Conservation (phyloP, 2,329 filamentous ascomycete genomes). For the Phaeosphaeria sp. region DNA sequence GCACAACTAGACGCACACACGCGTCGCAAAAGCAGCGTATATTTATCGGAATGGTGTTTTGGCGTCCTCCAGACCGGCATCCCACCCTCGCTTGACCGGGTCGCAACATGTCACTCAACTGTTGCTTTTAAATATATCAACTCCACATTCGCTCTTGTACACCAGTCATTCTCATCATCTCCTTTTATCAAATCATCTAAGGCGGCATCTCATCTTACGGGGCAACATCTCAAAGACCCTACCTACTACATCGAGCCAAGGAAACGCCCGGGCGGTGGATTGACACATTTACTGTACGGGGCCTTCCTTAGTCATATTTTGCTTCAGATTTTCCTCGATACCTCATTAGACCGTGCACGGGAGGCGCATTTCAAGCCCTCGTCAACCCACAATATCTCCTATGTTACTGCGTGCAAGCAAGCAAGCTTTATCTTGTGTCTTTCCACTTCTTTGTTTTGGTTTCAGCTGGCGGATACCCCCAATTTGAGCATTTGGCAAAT, state of each 20-base stretch:
- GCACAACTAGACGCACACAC: constrained; percentile 26
- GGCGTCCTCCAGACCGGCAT: constrained; percentile 32
- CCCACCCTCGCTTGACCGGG: constrained; percentile 32
- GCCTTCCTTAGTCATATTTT: background rate
- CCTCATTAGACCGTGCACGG: background rate
- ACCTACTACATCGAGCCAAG: background rate
- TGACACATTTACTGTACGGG: background rate
- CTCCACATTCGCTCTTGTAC: constrained; percentile 31
- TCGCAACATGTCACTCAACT: constrained; percentile 20
- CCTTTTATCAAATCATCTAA: constrained; percentile 29
- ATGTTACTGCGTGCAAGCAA: constrained; percentile 30
- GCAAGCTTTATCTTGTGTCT: background rate
- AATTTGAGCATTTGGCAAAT: constrained; percentile 42
- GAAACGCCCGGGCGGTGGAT: background rate
- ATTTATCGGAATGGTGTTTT: constrained; percentile 37
- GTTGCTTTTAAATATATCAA: constrained; percentile 22
- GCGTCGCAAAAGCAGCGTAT: constrained; percentile 35
- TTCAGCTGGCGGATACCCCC: constrained; percentile 40
- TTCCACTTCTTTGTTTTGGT: background rate
- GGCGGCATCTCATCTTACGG: background rate
- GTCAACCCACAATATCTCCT: constrained; percentile 6
- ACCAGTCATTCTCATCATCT: constrained; percentile 17
- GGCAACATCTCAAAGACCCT: constrained; percentile 25
- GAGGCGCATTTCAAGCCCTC: constrained; percentile 10
- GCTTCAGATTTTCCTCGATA: constrained; percentile 1